Percentiles rank a stretch among this genome's conserved stretches.
These are phyloP conservation scores for Suillus hirtellus DNA, from an alignment of 768 basidiomycete genomes.

Conservation along the genomic window DNA sequence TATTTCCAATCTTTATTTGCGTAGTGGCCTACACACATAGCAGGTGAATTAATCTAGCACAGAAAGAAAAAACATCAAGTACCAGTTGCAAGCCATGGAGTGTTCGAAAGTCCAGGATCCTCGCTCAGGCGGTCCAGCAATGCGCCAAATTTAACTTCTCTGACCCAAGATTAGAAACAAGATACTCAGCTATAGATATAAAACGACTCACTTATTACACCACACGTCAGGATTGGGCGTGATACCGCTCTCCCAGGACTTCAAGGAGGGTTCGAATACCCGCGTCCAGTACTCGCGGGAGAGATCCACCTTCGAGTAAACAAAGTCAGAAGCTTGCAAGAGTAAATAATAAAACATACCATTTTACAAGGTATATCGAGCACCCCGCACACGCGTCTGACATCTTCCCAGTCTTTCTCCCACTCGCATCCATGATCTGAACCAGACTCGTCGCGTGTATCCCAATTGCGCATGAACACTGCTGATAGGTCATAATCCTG, in stretches of 20 bases:
- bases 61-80: constrained; percentile 8
- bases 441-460: constrained; percentile 78
- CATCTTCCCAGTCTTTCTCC: constrained; percentile 95
- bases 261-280: constrained; percentile 86
- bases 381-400: constrained; percentile 72
- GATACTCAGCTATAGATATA: neutral
- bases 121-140: constrained; percentile 62
- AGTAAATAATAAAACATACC: constrained; percentile 39
- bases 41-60: constrained; percentile 1
- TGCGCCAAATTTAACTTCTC: constrained; percentile 91
- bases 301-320: constrained; percentile 68
- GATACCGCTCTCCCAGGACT: constrained; percentile 71
- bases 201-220: constrained; percentile 71
- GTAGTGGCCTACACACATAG: constrained; percentile 68
- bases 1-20: constrained; percentile 64
- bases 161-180: constrained; percentile 28
- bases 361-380: constrained; percentile 74
- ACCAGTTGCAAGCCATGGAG: constrained; percentile 84
- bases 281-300: constrained; percentile 87
- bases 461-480: constrained; percentile 97
- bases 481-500: constrained; percentile 84
- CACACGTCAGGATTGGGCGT: constrained; percentile 94
- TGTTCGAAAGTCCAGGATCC: constrained; percentile 30
- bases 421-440: constrained; percentile 89
- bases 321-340: constrained; percentile 9